Evolutionary conservation across 2,329 filamentous ascomycete genomes (phyloP).

Genomic region (Aspergillus pseudotamarii): DNA sequence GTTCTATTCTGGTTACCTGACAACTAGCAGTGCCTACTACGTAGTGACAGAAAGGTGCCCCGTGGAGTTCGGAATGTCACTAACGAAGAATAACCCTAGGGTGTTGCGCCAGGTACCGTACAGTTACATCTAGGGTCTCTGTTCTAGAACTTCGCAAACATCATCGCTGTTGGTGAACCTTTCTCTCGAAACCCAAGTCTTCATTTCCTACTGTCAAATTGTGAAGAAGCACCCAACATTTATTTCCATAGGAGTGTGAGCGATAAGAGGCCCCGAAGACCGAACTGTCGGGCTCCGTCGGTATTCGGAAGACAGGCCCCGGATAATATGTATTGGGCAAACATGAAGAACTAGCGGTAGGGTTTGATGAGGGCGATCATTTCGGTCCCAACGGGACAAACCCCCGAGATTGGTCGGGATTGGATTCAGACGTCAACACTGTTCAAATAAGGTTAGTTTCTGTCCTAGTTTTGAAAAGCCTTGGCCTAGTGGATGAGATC

Average conservation of each 20-base stretch:
- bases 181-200: background rate
- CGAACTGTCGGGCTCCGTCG: background rate
- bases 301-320: background rate
- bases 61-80: background rate
- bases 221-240: background rate
- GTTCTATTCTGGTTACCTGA: background rate
- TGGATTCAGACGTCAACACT: slow-evolving; percentile 13
- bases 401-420: slow-evolving; percentile 9
- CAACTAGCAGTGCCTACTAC: too few species aligned
- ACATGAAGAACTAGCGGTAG: background rate
- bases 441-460: slow-evolving; percentile 11
- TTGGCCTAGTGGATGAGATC: background rate
- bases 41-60: background rate
- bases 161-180: background rate
- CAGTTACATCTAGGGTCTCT: background rate
- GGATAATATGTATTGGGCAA: background rate
- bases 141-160: background rate
- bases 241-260: background rate
- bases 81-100: background rate
- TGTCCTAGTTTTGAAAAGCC: background rate
- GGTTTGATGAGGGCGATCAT: slow-evolving; percentile 23
- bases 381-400: slow-evolving; percentile 19
- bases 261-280: background rate
- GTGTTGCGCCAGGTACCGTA: background rate
- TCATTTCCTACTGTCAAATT: background rate